Evolutionary conservation across 139 green algal genomes (phyloP), one percentile per base, ranked within the genome.

Genomic region (Chlorella sorokiniana): DNA sequence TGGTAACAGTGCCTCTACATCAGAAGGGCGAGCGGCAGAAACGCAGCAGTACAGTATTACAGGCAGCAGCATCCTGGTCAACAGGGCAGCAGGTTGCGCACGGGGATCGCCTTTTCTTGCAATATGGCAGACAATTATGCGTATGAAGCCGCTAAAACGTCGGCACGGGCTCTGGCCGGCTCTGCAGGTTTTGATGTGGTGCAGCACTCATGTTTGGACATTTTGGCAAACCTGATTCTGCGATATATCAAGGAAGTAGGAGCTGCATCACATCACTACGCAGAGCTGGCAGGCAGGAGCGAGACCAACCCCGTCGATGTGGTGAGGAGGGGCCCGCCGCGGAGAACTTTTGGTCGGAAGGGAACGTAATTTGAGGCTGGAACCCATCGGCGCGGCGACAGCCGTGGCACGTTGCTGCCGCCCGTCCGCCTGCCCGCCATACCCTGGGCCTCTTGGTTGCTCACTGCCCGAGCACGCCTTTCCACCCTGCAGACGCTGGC

Each of bases 191-290:
- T 94, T 64, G 87, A 97, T 64, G 79, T 81, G 0, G 87, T 91
- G 23, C 95, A 98, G 41, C 86, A 93, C 8, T 93, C 88, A 5
- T 89, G 93, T 1, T 33, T 91, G 1, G 94, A 98, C 1, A 86
- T 95, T 0, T 76, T 98, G 18, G 81, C 89, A 22, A 95, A 98
- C 31, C 74, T 98, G 37, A 65, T 97, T 64, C 45, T 97, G 31
- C 88, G 91, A 0, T 98, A 96, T 74, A 81, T 96, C 10, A 59
- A 81, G 5, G 90, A 97, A 63, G 45, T 96, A 0, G 92, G 91
- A 7, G 76, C 65, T 9, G 83, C 83, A 2, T 82, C 90, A 0
- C 91, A 95, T 74, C 76, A 68, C 0, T 95, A 96, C 75, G 91
- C 95, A 0, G 93, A 98, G 82, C 86, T 93, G 6, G 90, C 93